These are phyloP conservation scores for Fusarium drepaniforme DNA, from an alignment of 2,329 filamentous ascomycete species.

Conservation along the genomic window DNA sequence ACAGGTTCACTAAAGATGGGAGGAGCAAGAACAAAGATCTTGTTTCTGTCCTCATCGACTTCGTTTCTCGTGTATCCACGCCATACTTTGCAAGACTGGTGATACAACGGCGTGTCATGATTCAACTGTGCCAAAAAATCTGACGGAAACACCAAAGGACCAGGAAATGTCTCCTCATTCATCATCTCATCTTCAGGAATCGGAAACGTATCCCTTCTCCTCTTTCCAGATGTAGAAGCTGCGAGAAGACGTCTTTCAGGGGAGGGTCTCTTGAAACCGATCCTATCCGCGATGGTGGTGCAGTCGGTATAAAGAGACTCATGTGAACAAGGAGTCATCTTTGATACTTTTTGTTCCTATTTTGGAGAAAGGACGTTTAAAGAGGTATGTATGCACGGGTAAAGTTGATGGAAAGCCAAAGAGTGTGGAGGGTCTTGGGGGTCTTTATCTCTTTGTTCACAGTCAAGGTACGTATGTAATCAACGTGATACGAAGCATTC, in stretches of 20 bases:
- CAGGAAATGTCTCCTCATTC: slow-evolving; percentile 61
- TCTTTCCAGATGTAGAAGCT: slow-evolving; percentile 35
- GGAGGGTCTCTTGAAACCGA: slow-evolving; percentile 26
- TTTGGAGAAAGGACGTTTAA: not conserved
- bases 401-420: not conserved
- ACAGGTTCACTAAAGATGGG: slow-evolving; percentile 56
- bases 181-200: slow-evolving; percentile 25
- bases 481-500: not conserved
- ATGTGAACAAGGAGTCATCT: slow-evolving; percentile 9
- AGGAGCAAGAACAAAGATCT: slow-evolving; percentile 65
- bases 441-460: not conserved
- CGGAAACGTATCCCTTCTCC: slow-evolving; percentile 24
- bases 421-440: not conserved
- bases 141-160: slow-evolving; percentile 68
- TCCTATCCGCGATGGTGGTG: slow-evolving; percentile 16
- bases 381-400: not conserved
- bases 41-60: slow-evolving; percentile 58
- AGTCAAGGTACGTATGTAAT: not conserved
- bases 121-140: slow-evolving; percentile 70
- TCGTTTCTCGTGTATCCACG: slow-evolving; percentile 60
- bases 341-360: not conserved
- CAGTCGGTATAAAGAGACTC: slow-evolving; percentile 15
- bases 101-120: slow-evolving; percentile 62
- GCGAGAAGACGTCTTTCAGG: slow-evolving; percentile 23
- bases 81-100: slow-evolving; percentile 60